These are phyloP conservation scores for Globisporangium yorkense DNA, from an alignment of 352 stramenopile species.

Conservation along the genomic window DNA sequence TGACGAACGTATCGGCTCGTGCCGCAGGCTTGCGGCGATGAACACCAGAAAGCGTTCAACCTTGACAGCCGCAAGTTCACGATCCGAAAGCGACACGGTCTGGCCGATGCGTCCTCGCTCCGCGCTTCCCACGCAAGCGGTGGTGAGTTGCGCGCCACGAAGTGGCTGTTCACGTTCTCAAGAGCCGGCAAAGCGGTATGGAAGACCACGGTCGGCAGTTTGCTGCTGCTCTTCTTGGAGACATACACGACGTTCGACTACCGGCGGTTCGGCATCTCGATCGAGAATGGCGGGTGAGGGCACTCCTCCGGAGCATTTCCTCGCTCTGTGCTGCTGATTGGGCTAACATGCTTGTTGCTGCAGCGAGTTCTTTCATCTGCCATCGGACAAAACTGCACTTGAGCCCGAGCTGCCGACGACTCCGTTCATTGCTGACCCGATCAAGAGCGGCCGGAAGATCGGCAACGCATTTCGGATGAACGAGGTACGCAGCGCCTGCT, in stretches of 20 bases:
- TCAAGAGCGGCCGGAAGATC: constrained; percentile 58
- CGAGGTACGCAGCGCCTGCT: constrained; percentile 30
- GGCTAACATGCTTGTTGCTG: not conserved
- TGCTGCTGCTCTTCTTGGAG: constrained; percentile 77
- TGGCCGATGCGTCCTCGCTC: not conserved
- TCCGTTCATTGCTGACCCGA: constrained; percentile 71
- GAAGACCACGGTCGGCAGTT: constrained; percentile 62
- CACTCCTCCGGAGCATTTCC: not conserved
- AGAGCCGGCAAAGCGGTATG: constrained; percentile 52
- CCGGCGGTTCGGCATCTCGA: constrained; percentile 68
- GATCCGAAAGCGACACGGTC: not conserved
- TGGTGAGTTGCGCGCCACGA: constrained; percentile 17
- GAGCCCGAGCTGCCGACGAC: constrained; percentile 36
- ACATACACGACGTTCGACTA: constrained; percentile 85
- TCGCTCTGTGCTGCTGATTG: not conserved
- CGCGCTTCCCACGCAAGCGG: not conserved
- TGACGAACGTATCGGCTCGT: not conserved
- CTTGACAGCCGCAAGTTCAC: constrained; percentile 1
- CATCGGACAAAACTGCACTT: constrained; percentile 29
- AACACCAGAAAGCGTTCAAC: constrained; percentile 48
- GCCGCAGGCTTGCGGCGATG: constrained; percentile 63
- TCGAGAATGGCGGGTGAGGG: constrained; percentile 61
- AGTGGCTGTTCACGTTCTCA: constrained; percentile 66
- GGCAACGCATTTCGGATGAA: constrained; percentile 82
- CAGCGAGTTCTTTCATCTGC: constrained; percentile 72